phyloP scores from a whole-genome alignment of 805 yeast species.

The Candida orba region DNA sequence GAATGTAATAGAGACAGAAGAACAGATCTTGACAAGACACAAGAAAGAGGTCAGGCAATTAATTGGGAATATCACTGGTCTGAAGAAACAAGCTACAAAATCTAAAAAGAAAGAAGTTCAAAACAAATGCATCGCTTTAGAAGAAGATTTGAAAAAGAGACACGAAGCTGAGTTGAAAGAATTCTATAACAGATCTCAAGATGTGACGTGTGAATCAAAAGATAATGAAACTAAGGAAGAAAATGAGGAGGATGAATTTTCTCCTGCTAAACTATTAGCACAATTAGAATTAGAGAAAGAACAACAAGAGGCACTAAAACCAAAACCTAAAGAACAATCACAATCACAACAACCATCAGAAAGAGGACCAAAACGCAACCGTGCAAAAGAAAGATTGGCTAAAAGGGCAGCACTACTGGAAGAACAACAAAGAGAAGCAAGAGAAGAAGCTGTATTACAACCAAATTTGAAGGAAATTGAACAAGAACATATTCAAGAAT shows the following conservation, averaged over 20 bases:
- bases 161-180: slow-evolving; percentile 47
- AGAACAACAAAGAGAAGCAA: slow-evolving; percentile 58
- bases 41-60: slow-evolving; percentile 63
- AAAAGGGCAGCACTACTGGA: slow-evolving; percentile 65
- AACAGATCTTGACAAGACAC: slow-evolving; percentile 52
- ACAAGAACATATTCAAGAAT: slow-evolving; percentile 49
- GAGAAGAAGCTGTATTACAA: slow-evolving; percentile 53
- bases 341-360: slow-evolving; percentile 20
- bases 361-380: slow-evolving; percentile 50
- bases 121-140: slow-evolving; percentile 52
- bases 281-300: slow-evolving; percentile 40
- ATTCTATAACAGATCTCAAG: slow-evolving; percentile 24
- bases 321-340: slow-evolving; percentile 8
- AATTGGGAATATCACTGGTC: slow-evolving; percentile 57
- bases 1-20: slow-evolving; percentile 33
- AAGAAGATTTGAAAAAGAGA: slow-evolving; percentile 41
- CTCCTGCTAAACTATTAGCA: slow-evolving; percentile 64
- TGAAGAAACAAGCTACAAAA: slow-evolving; percentile 80
- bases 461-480: slow-evolving; percentile 72
- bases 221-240: slow-evolving; percentile 32
- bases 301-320: slow-evolving; percentile 17
- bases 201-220: slow-evolving; percentile 32
- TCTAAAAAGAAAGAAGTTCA: slow-evolving; percentile 65
- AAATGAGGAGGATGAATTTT: slow-evolving; percentile 40
- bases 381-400: slow-evolving; percentile 80